phyloP scores from a whole-genome alignment of 2,329 filamentous ascomycete genomes.

The Nemania diffusa region DNA sequence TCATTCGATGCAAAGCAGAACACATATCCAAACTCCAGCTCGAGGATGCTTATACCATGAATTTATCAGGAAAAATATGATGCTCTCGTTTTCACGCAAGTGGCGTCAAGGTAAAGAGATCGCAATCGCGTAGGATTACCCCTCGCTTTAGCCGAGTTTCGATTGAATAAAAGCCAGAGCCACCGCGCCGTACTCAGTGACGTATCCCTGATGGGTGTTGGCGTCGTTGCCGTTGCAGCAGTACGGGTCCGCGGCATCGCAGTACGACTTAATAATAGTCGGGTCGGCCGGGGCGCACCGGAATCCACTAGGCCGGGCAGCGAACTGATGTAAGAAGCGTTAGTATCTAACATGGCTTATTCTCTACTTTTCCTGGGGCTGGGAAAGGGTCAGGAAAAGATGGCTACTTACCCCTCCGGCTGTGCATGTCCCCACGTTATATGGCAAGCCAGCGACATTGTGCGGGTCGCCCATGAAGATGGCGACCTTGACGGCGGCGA shows the following conservation, averaged over 20 bases:
- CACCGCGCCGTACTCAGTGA: slow-evolving; percentile 65
- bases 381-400: background rate
- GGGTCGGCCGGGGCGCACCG: slow-evolving; percentile 61
- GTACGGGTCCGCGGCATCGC: slow-evolving; percentile 71
- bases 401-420: slow-evolving; percentile 65
- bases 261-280: slow-evolving; percentile 71
- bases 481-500: slow-evolving; percentile 66
- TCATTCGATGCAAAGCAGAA: background rate
- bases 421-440: slow-evolving; percentile 69
- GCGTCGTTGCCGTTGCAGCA: slow-evolving; percentile 73
- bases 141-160: slow-evolving; percentile 7
- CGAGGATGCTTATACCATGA: background rate
- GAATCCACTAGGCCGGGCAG: slow-evolving; percentile 67
- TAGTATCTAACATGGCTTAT: background rate
- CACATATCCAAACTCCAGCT: background rate
- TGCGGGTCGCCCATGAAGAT: slow-evolving; percentile 73
- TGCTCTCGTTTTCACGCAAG: background rate
- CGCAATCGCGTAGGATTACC: background rate
- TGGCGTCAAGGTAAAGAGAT: background rate
- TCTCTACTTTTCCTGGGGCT: background rate
- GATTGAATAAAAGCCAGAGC: slow-evolving; percentile 65
- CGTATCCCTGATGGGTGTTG: slow-evolving; percentile 71
- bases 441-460: slow-evolving; percentile 63
- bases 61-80: background rate
- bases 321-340: slow-evolving; percentile 59